phyloP scores from a whole-genome alignment of 305 asterid genomes.

The Solanum hybrid region DNA sequence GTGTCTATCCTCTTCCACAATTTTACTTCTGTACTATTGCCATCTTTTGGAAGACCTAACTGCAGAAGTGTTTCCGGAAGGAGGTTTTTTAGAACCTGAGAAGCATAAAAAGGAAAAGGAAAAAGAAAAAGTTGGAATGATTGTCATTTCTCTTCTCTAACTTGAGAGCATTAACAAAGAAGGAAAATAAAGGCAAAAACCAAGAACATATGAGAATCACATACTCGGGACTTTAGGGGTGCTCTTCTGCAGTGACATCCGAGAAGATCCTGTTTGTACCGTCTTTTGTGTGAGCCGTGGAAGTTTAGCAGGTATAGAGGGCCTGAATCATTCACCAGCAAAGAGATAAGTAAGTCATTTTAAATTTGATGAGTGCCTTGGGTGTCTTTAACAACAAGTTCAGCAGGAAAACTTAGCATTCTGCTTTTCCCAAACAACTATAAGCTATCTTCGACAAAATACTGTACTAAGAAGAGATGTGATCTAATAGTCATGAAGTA shows the following conservation, averaged over 20 bases:
- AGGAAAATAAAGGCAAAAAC: background rate
- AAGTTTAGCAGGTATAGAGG: constrained; percentile 30
- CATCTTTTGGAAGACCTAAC: constrained; percentile 40
- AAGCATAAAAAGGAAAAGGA: constrained; percentile 9
- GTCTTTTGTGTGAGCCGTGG: constrained; percentile 57
- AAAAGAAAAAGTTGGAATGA: background rate
- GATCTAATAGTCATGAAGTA: background rate
- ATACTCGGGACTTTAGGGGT: constrained; percentile 55
- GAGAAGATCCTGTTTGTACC: constrained; percentile 41
- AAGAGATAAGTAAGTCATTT: background rate
- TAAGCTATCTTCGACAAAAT: background rate
- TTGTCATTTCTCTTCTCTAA: background rate
- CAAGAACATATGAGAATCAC: constrained; percentile 3
- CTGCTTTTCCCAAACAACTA: background rate
- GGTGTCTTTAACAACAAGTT: background rate
- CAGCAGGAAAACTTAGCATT: background rate
- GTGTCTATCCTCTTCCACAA: background rate
- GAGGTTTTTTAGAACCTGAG: constrained; percentile 47
- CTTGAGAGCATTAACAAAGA: background rate
- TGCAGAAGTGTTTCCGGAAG: constrained; percentile 42
- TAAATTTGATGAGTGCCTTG: background rate
- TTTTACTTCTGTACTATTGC: constrained; percentile 26
- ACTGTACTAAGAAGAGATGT: background rate
- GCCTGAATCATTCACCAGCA: constrained; percentile 33
- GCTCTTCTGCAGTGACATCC: constrained; percentile 39